Base-by-base conservation (phyloP, 768 basidiomycete genomes). In the Russula sp. region DNA sequence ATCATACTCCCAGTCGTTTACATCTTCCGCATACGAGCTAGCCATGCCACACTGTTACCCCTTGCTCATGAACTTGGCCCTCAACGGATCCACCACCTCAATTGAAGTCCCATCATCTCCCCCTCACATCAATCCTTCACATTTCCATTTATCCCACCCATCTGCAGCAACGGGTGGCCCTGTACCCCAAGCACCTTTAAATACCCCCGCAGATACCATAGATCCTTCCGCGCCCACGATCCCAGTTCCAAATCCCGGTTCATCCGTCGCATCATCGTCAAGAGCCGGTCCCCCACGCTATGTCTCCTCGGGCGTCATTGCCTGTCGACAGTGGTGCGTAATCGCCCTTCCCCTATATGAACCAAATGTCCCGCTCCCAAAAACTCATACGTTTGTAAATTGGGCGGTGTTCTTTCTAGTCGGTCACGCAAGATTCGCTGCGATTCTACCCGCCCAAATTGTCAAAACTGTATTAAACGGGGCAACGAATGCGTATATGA, bases 341-440 rank as follows among this genome's bases (percentile, higher is more conserved):
- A 65, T 36, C 63, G 67, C 55, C 46, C 16, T 74, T 77, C 74
- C 73, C 49, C 44, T 22, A 65, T 74, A 72, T 75, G 77, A 75
- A 62, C 55, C 42, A 42, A 51, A 59, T 68, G 69, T 52, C 63
- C 58, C 49, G 53, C 63, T 62, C 58, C 49, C 60, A 59, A 38
- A 61, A 38, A 44, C 48, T 32, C 46, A 48, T 11, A 16, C 22
- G 30, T 56, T 53, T 50, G 53, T 61, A 60, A 49, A 46, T 64
- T 11, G 5, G 65, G 64, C 62, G 64, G 64, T 69, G 67, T 70
- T 59, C 69, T 73, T 78, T 14, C 38, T 38, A 92, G 90, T 75
- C 90, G 90, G 69, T 82, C 84, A 67, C 83, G 90, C 74, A 92
- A 92, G 81, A 91, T 92, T 71, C 85, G 87, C 64, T 92, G 90